Evolutionary conservation across 163 green algal genomes (phyloP).

Genomic region (Scenedesmus sp.): DNA sequence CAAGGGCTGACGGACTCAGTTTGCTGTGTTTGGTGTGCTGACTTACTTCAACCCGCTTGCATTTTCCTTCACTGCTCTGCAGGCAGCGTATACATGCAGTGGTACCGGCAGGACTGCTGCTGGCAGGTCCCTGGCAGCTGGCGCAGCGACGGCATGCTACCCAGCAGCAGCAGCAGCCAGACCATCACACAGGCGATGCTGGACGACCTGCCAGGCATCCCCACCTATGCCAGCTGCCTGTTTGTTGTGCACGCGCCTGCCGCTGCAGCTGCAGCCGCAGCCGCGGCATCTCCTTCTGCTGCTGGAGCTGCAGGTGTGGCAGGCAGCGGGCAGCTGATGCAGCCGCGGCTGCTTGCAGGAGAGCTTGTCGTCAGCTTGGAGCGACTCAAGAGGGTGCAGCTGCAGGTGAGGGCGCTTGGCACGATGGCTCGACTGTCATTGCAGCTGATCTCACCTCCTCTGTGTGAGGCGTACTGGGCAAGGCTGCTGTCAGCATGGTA

Average conservation of each 20-base stretch:
- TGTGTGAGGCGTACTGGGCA: too few species aligned
- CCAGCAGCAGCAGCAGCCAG: background rate
- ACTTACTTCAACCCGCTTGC: background rate
- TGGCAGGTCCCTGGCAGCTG: constrained; percentile 62
- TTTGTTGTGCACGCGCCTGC: constrained; percentile 48
- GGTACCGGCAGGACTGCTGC: constrained; percentile 64
- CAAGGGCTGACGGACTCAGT: too few species aligned
- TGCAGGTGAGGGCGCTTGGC: constrained; percentile 12
- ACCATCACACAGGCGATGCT: constrained; percentile 49
- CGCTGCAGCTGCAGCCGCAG: background rate
- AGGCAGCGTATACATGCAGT: constrained; percentile 63
- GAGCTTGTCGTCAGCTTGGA: constrained; percentile 29
- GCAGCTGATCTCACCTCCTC: too few species aligned
- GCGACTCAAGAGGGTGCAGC: constrained; percentile 24
- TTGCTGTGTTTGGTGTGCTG: too few species aligned
- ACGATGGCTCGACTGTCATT: too few species aligned
- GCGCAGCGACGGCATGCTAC: constrained; percentile 38
- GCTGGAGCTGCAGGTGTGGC: background rate
- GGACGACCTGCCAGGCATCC: constrained; percentile 44
- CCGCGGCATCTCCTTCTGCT: constrained; percentile 34
- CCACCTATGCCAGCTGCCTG: constrained; percentile 56
- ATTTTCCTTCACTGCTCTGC: background rate
- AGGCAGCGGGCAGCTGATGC: background rate
- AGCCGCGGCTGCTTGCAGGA: constrained; percentile 13
- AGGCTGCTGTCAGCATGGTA: too few species aligned